Evolutionary conservation across 2,329 filamentous ascomycete genomes (phyloP).

Genomic region (Rasamsonia emersonii): DNA sequence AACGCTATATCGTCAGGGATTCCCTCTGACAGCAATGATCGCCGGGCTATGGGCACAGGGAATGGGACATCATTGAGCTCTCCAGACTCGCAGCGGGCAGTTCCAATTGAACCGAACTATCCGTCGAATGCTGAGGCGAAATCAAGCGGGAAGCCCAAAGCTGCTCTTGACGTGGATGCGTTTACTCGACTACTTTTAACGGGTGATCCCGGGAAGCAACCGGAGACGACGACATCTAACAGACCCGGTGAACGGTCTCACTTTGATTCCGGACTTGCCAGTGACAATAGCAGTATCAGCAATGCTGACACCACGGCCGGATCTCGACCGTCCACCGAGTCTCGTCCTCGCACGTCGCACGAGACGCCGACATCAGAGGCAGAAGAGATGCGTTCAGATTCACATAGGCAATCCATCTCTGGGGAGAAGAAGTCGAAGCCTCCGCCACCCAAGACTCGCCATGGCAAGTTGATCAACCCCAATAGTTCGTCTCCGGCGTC

Average conservation of each 20-base stretch:
- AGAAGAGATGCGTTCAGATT: constrained; percentile 38
- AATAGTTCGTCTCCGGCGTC: constrained; percentile 20
- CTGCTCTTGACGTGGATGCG: constrained; percentile 63
- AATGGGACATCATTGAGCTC: neutral
- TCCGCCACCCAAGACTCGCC: constrained; percentile 66
- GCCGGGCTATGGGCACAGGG: too few relatives aligned
- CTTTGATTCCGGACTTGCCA: constrained; percentile 9
- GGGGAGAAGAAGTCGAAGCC: constrained; percentile 52
- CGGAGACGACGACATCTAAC: constrained; percentile 6
- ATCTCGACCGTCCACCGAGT: constrained; percentile 52
- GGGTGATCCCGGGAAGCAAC: constrained; percentile 45
- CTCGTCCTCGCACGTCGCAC: constrained; percentile 49
- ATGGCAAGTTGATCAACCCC: constrained; percentile 62
- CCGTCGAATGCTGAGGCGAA: neutral
- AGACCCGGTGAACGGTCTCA: constrained; percentile 5
- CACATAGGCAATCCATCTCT: too few relatives aligned
- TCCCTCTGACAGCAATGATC: constrained; percentile 20
- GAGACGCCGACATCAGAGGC: constrained; percentile 48
- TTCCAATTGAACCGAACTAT: neutral
- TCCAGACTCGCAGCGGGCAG: neutral
- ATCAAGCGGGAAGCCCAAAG: constrained; percentile 14
- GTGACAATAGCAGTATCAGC: constrained; percentile 38
- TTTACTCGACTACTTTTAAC: constrained; percentile 71
- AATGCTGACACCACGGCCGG: constrained; percentile 50
- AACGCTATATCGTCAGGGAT: constrained; percentile 8